Conservation (phyloP, 305 asterid species). For the Stenogyne calaminthoides region DNA sequence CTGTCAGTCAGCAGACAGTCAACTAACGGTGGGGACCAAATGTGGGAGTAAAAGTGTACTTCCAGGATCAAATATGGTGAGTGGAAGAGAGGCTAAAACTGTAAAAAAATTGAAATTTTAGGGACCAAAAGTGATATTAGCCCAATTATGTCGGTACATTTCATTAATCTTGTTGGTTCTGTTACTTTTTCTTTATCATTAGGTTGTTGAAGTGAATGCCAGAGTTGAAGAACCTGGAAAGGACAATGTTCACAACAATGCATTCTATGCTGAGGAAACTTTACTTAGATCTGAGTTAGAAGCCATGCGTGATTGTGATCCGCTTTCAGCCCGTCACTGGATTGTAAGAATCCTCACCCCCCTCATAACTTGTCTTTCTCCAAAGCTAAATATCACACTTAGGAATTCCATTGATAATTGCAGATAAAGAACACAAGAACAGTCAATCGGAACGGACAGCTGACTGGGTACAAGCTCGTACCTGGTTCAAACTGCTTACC, state of each 20-base stretch:
- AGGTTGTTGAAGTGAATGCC: constrained; percentile 92
- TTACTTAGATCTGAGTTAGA: constrained; percentile 76
- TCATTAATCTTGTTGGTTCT: constrained; percentile 3
- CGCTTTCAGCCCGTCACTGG: constrained; percentile 93
- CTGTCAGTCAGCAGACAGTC: no score
- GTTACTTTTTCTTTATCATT: constrained; percentile 15
- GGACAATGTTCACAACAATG: constrained; percentile 82
- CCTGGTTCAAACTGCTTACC: constrained; percentile 94
- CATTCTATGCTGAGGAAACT: constrained; percentile 90
- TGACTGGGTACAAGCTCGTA: constrained; percentile 86
- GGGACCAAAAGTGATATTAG: no score
- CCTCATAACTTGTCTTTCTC: background rate
- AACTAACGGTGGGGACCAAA: no score
- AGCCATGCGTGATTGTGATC: constrained; percentile 92
- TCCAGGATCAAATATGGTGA: no score
- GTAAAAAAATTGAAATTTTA: no score
- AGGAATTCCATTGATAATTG: constrained; percentile 18
- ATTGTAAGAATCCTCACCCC: constrained; percentile 57
- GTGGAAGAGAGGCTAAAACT: no score
- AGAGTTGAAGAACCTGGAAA: constrained; percentile 89
- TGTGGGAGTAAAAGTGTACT: no score
- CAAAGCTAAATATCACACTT: background rate
- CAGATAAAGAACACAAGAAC: constrained; percentile 88
- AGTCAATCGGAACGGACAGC: constrained; percentile 80
- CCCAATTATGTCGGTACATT: background rate